Percentiles rank a stretch among this genome's conserved stretches.
These are phyloP conservation scores for Coelastrella sp. DNA, from an alignment of 139 green algal species.

Conservation along the genomic window DNA sequence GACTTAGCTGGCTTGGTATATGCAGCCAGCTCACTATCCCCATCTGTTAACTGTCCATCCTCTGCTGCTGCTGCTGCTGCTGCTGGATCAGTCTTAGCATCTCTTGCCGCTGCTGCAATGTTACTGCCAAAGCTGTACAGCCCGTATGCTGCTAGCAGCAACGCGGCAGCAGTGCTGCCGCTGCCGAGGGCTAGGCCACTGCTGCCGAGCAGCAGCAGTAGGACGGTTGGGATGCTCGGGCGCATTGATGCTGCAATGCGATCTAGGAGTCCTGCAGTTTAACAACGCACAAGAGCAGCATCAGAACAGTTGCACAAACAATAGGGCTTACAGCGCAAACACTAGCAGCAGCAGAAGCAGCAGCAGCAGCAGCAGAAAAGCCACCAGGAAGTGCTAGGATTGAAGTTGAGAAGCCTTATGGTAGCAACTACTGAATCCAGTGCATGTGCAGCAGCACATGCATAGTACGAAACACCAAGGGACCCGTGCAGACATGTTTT, in stretches of 20 bases:
- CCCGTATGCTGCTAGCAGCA: neutral
- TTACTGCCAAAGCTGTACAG: slow-evolving; percentile 24
- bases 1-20: no score
- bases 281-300: neutral
- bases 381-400: neutral
- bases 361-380: neutral
- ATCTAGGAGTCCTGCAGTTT: slow-evolving; percentile 6
- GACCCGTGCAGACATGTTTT: no score
- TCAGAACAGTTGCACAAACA: neutral
- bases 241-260: slow-evolving; percentile 1
- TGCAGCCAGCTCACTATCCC: neutral
- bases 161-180: neutral
- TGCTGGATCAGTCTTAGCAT: neutral
- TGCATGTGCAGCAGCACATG: no score
- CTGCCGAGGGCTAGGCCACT: neutral
- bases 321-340: neutral
- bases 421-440: no score
- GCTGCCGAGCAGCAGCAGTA: slow-evolving; percentile 12
- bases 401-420: no score
- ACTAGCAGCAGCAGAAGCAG: neutral
- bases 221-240: neutral
- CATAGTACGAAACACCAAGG: no score
- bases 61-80: neutral
- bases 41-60: neutral
- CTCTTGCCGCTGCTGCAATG: slow-evolving; percentile 30